Evolutionary conservation across 2,329 filamentous ascomycete species (phyloP).

Genomic region (Ophiostoma sp.): DNA sequence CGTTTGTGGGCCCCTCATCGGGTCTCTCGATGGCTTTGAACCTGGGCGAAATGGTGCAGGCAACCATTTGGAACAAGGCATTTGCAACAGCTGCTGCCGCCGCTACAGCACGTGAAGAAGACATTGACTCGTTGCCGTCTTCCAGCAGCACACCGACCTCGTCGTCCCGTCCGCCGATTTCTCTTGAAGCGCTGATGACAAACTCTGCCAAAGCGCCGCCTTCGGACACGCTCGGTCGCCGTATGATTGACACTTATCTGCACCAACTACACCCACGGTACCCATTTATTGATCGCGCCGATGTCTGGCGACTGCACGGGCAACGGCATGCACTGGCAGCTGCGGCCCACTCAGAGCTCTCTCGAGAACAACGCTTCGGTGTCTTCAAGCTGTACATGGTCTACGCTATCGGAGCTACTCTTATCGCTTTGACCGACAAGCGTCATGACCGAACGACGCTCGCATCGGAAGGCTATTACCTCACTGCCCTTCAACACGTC

Average conservation of each 20-base stretch:
- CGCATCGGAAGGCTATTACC: slow-evolving; percentile 47
- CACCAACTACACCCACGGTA: slow-evolving; percentile 46
- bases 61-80: slow-evolving; percentile 55
- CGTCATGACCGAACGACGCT: slow-evolving; percentile 28
- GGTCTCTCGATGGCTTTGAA: slow-evolving; percentile 44
- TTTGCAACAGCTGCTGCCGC: slow-evolving; percentile 31
- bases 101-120: background rate
- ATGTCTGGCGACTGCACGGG: slow-evolving; percentile 47
- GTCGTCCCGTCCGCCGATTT: background rate
- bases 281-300: slow-evolving; percentile 49
- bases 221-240: slow-evolving; percentile 13
- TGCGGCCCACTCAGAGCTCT: slow-evolving; percentile 40
- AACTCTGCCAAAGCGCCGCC: slow-evolving; percentile 22
- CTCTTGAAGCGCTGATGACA: slow-evolving; percentile 6
- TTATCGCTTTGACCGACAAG: background rate
- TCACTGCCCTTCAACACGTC: slow-evolving; percentile 52
- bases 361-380: slow-evolving; percentile 41
- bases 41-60: slow-evolving; percentile 55
- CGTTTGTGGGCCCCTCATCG: slow-evolving; percentile 21
- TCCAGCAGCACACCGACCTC: slow-evolving; percentile 2
- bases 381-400: slow-evolving; percentile 54
- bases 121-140: background rate
- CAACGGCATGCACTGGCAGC: slow-evolving; percentile 42
- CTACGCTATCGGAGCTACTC: slow-evolving; percentile 53
- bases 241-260: slow-evolving; percentile 31